Base-by-base conservation (phyloP, 1,284 basidiomycete species). In the Tremellales sp. region DNA sequence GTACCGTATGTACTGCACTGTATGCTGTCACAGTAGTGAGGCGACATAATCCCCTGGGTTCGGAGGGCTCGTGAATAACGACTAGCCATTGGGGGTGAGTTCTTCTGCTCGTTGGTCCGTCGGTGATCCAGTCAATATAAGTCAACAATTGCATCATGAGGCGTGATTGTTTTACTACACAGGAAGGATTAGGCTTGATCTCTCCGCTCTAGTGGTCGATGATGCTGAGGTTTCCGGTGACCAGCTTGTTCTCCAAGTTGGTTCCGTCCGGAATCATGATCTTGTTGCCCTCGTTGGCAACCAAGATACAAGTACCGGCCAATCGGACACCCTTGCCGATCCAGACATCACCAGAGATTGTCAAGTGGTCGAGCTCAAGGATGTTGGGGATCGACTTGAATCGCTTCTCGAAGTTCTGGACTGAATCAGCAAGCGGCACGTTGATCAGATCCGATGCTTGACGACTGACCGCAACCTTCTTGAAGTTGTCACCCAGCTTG, bases 231-330 rank as follows among this genome's bases (percentile, higher is more conserved):
- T 80, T 79, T 53, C 79, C 80, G 40, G 79, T 79, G 57, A 81
- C 75, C 57, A 81, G 68, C 64, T 78, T 87, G 80, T 96, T 96
- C 77, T 97, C 94, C 54, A 97, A 79, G 62, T 92, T 83, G 62
- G 89, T 89, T 4, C 92, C 92, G 70, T 97, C 94, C 37, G 94
- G 93, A 55, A 97, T 89, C 73, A 92, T 86, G 61, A 98, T 97
- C 65, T 87, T 83, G 76, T 90, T 87, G 40, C 93, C 93, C 74
- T 97, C 91, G 68, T 89, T 92, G 43, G 90, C 89, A 53, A 89
- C 87, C 78, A 84, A 80, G 65, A 92, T 91, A 61, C 90, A 88
- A 24, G 89, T 90, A 13, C 89, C 89, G 40, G 87, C 83, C 47
- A 92, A 79, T 15, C 86, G 89, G 46, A 97, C 88, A 70, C 90